These are phyloP conservation scores for Leishmania braziliensis DNA, from an alignment of 208 protist species.

Conservation along the genomic window DNA sequence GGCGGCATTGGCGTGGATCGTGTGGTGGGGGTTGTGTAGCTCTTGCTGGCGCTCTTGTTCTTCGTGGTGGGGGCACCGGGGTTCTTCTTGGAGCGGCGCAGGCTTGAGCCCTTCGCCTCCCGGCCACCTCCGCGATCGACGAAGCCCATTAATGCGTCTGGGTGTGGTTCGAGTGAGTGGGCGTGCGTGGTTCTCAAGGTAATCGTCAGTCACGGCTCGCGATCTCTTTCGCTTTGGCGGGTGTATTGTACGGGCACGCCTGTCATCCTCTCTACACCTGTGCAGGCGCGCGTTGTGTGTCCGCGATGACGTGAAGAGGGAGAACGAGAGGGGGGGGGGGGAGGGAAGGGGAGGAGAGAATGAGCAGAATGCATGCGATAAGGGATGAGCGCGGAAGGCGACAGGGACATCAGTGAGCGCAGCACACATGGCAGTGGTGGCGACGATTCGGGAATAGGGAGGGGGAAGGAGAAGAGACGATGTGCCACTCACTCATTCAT, in stretches of 20 bases:
- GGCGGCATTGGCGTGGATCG: slow-evolving; percentile 33
- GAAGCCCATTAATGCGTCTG: slow-evolving; percentile 64
- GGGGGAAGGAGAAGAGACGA: neutral
- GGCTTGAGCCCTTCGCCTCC: slow-evolving; percentile 74
- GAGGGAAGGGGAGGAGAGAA: neutral
- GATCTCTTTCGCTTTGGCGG: neutral
- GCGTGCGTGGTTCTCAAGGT: neutral
- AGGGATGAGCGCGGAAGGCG: too few relatives aligned
- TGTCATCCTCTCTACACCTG: too few relatives aligned
- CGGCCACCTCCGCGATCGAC: slow-evolving; percentile 84
- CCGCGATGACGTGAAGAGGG: neutral
- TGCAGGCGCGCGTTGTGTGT: neutral
- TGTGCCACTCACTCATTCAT: neutral
- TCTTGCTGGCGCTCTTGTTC: slow-evolving; percentile 41
- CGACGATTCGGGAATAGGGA: too few relatives aligned
- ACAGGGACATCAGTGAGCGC: too few relatives aligned
- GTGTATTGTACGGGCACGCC: too few relatives aligned
- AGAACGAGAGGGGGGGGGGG: neutral
- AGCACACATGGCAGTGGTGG: too few relatives aligned
- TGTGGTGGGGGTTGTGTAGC: slow-evolving; percentile 27
- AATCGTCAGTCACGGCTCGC: neutral
- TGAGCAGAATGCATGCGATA: neutral
- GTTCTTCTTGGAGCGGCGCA: slow-evolving; percentile 84
- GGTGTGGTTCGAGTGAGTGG: neutral
- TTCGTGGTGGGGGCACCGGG: slow-evolving; percentile 58